Percentiles rank a stretch among this genome's conserved stretches.
Evolutionary conservation across 108 stramenopile species (phyloP).

Genomic region (Phaeodactylum tricornutum): DNA sequence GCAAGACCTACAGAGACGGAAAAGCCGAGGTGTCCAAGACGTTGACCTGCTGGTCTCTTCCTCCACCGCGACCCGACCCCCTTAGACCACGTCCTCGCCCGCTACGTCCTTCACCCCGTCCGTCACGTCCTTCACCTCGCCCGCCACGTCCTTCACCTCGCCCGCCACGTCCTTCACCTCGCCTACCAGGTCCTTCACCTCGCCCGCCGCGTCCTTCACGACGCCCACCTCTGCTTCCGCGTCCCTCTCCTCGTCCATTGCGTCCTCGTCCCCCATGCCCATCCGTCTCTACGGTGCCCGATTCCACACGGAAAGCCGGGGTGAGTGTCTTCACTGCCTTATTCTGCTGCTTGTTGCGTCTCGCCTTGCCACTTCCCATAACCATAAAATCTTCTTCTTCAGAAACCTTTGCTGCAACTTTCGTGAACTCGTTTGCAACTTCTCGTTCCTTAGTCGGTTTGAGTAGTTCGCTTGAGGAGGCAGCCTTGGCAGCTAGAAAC

Average conservation of each 20-base stretch:
- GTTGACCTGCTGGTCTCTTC: conserved; percentile 31
- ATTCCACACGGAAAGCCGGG: conserved; percentile 66
- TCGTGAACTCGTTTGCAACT: conserved; percentile 62
- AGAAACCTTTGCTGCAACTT: conserved; percentile 20
- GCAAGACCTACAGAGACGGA: too few species aligned
- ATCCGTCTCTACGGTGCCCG: too few species aligned
- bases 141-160: conserved; percentile 13
- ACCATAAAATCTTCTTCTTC: conserved; percentile 71
- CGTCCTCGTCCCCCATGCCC: conserved; percentile 12
- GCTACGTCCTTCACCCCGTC: conserved; percentile 23
- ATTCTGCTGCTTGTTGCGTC: conserved; percentile 39
- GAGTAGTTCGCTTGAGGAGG: conserved; percentile 33
- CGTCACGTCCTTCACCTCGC: conserved; percentile 8
- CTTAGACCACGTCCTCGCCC: conserved; percentile 18
- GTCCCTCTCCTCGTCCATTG: conserved; percentile 14
- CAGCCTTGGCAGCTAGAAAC: conserved; percentile 62
- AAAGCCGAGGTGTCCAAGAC: conserved; percentile 53
- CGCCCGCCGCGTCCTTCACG: conserved; percentile 14
- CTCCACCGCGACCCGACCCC: conserved; percentile 23
- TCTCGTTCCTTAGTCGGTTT: conserved; percentile 41
- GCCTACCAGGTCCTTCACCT: conserved; percentile 9
- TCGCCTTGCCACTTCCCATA: conserved; percentile 71
- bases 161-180: conserved; percentile 28
- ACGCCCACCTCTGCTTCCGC: conserved; percentile 29
- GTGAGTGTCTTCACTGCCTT: conserved; percentile 52